Conservation (phyloP, 345 rosid genomes). For the Eucalyptus paniculata region DNA sequence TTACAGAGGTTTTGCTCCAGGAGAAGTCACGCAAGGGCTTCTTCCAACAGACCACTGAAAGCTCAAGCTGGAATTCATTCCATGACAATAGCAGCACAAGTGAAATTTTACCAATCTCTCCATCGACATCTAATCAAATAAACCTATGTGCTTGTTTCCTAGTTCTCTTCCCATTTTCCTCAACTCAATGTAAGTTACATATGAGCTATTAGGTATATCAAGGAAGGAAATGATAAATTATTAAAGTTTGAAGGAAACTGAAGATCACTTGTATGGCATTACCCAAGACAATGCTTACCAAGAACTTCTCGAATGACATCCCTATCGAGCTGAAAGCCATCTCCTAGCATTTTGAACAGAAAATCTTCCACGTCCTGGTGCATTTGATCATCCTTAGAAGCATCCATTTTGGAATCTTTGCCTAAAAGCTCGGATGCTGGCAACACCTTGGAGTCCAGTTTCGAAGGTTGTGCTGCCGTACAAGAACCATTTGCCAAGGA, state of each 20-base stretch:
- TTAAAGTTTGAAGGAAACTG: neutral
- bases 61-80: neutral
- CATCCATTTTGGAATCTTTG: neutral
- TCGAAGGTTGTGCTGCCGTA: conserved; percentile 19
- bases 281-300: conserved; percentile 11
- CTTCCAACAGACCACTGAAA: neutral
- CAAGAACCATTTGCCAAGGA: conserved; percentile 11
- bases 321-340: conserved; percentile 28
- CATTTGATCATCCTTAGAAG: conserved; percentile 5
- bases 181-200: neutral
- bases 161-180: neutral
- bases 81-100: neutral
- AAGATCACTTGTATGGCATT: neutral
- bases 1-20: neutral
- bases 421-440: conserved; percentile 18
- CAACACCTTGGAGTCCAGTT: conserved; percentile 19
- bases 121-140: neutral
- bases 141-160: neutral
- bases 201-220: neutral
- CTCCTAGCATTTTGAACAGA: conserved; percentile 38
- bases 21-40: neutral
- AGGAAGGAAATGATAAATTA: neutral
- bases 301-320: conserved; percentile 24
- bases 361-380: conserved; percentile 30
- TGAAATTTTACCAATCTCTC: neutral